Evolutionary conservation across 441 rosid genomes (phyloP), one percentile per base, ranked within the genome.

Genomic region (Eruca vesicaria): DNA sequence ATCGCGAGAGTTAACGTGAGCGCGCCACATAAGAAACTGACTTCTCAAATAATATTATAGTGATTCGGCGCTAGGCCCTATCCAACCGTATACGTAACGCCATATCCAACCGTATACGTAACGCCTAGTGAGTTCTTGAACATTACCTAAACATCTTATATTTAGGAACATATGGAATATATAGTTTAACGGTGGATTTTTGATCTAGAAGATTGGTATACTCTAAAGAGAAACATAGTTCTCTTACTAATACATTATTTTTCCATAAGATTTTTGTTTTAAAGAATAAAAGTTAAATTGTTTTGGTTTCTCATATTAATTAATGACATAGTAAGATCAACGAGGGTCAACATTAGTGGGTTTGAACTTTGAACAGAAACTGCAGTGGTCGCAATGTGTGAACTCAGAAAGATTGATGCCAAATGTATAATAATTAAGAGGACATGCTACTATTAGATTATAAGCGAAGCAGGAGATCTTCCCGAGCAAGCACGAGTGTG

Each of bases 401-500:
- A 77, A 77, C 31, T 52, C 50, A 33, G 12, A 59, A 77, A 48
- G 38, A 14, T 35, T 52, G 64, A 60, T 58, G 35, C 36, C 62
- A 35, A 18, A 50, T 7, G 8, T 36, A 15, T 14, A 50, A 16
- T 50, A 50, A 50, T 50, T 50, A 50, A 50, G 29, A 52, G 38
- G 35, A 60, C 11, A 72, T 45, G 60, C 60, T 71, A 32, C 14
- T 66, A 66, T n/a, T 62, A 33, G 31, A 38, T n/a, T 41, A 74
- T 56, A 59, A 41, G 43, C 60, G 56, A 65, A 60, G 21, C 19
- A 50, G 56, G 56, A 20, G 59, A 48, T 78, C 73, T 66, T 78
- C 80, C 80, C 77, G 48, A 72, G 80, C 56, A 59, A 72, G 69
- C 77, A 78, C 77, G 73, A 43, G 75, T 77, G 61, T 58, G 5